Conservation (phyloP, 2,329 filamentous ascomycete species). For the Fusarium mundagurra region DNA sequence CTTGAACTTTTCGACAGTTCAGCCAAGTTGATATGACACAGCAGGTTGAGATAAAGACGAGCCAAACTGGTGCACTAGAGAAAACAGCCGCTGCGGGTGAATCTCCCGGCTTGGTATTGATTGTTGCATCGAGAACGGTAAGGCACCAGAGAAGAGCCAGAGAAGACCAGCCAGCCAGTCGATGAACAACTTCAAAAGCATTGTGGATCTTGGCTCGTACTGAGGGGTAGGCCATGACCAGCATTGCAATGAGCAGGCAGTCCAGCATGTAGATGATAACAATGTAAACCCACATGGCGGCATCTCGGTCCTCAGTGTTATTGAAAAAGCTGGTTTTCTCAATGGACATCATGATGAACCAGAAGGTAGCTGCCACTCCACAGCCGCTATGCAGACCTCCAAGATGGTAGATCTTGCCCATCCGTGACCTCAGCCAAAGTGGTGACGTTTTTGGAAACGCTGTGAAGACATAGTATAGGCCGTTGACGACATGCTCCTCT, state of each 20-base stretch:
- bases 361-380: constrained; percentile 26
- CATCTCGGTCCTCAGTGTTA: not conserved
- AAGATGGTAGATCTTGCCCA: constrained; percentile 57
- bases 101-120: constrained; percentile 60
- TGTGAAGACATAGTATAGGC: constrained; percentile 52
- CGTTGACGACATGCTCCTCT: constrained; percentile 60
- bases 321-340: constrained; percentile 17
- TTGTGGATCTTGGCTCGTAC: constrained; percentile 27
- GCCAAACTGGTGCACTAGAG: constrained; percentile 64
- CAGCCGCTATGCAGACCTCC: constrained; percentile 47
- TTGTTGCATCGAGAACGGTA: constrained; percentile 63
- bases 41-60: constrained; percentile 67
- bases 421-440: constrained; percentile 52
- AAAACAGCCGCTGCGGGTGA: constrained; percentile 42
- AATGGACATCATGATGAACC: constrained; percentile 34
- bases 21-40: constrained; percentile 75
- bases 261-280: constrained; percentile 23
- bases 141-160: constrained; percentile 25
- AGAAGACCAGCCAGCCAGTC: constrained; percentile 30
- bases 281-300: constrained; percentile 11
- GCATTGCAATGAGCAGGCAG: constrained; percentile 16
- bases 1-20: constrained; percentile 69
- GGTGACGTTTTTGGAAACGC: constrained; percentile 53
- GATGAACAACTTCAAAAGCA: constrained; percentile 27
- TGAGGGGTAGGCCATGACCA: constrained; percentile 27